Base-by-base conservation (phyloP, 345 rosid genomes). In the Adansonia digitata region DNA sequence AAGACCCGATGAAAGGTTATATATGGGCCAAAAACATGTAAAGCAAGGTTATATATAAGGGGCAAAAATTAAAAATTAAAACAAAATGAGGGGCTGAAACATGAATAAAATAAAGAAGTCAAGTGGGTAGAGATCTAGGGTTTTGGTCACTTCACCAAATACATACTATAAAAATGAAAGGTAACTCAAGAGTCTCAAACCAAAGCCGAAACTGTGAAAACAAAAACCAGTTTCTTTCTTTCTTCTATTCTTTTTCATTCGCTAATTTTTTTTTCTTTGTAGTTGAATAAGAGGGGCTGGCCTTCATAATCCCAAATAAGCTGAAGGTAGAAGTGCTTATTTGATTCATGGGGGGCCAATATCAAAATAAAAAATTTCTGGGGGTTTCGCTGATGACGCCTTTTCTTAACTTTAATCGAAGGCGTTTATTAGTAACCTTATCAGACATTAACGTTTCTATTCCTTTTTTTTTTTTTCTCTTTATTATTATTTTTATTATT, bases 291-390 rank as follows among this genome's bases (percentile, higher is more conserved):
- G 17, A 49, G 22, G n/a, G n/a, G 22, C 1, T 49, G 72, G 72
- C 72, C 72, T 69, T 69, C 72, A 69, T 68, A 69, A 69, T 69
- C 72, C 72, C 72, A 69, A 69, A 29, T 48, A 1, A 48, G 72
- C 72, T 69, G 40, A 48, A 29, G 3, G 0, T 3, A 48, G 29
- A 69, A 17, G 57, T 69, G 57, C 57, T 48, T 69, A 48, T 69
- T 68, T 68, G 72, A 68, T 46, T 68, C 72, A 69, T 69, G 57
- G 57, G 72, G 29, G 57, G 57, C 72, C 72, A 9, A 69, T 27
- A 69, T 29, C 72, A 69, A 69, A 69, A 29, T 34, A 26, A 69
- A 69, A 69, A 10, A n/a, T n/a, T n/a, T 29, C 39, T 46, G 57
- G 42, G 57, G 57, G 72, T 48, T 46, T 18, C 72, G 72, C 72